Evolutionary conservation across 2,329 filamentous ascomycete genomes (phyloP).

Genomic region (Penicillium digitatum): DNA sequence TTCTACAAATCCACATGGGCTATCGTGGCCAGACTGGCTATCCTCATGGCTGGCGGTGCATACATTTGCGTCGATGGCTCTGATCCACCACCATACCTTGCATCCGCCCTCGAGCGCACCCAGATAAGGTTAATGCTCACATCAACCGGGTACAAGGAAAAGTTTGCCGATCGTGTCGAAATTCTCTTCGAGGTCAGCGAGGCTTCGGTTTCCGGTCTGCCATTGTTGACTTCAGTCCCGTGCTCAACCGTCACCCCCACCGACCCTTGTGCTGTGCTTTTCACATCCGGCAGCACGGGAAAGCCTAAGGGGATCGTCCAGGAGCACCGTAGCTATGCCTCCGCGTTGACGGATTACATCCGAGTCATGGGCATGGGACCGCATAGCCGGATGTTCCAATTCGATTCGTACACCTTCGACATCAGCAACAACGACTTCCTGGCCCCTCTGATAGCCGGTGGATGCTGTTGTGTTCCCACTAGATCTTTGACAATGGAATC

Average conservation of each 20-base stretch:
- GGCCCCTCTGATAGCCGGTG: slow-evolving; percentile 20
- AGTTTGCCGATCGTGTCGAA: slow-evolving; percentile 7
- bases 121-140: slow-evolving; percentile 65
- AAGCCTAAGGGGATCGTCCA: slow-evolving; percentile 28
- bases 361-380: slow-evolving; percentile 16
- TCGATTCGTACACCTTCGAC: slow-evolving; percentile 29
- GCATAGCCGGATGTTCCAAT: slow-evolving; percentile 24
- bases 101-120: slow-evolving; percentile 69
- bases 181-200: slow-evolving; percentile 13
- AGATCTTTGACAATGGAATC: slow-evolving; percentile 10
- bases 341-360: slow-evolving; percentile 22
- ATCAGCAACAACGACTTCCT: slow-evolving; percentile 29
- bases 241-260: slow-evolving; percentile 11
- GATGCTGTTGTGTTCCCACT: slow-evolving; percentile 28
- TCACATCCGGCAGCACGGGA: slow-evolving; percentile 29
- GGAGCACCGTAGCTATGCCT: slow-evolving; percentile 24
- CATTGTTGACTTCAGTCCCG: background rate
- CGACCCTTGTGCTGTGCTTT: slow-evolving; percentile 23
- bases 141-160: slow-evolving; percentile 5
- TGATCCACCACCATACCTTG: slow-evolving; percentile 65
- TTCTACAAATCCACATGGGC: slow-evolving; percentile 24
- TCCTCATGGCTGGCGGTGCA: slow-evolving; percentile 40
- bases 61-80: slow-evolving; percentile 73
- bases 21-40: slow-evolving; percentile 19
- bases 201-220: slow-evolving; percentile 3